These are phyloP conservation scores for Herpotrichia juniperi DNA, from an alignment of 2,329 filamentous ascomycete species.

Conservation along the genomic window DNA sequence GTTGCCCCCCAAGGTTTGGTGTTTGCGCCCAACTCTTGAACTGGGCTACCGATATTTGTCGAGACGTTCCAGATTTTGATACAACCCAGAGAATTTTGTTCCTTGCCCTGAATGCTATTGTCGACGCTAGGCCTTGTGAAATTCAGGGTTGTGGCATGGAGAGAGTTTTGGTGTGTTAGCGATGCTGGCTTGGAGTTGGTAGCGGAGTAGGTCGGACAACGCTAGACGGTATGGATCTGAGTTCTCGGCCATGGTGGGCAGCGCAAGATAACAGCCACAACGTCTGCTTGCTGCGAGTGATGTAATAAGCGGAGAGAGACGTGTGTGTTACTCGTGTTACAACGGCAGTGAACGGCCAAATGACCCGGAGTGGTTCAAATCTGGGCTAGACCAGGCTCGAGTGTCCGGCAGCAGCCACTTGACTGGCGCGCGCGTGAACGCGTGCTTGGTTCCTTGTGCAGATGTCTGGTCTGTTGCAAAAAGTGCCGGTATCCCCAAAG, in stretches of 20 bases:
- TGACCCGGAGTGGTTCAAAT: constrained; percentile 37
- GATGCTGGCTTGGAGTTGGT: too few species aligned
- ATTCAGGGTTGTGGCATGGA: background rate
- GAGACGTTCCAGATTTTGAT: too few species aligned
- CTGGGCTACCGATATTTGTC: too few species aligned
- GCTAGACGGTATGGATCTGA: background rate
- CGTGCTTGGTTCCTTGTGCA: constrained; percentile 25
- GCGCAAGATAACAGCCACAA: constrained; percentile 30
- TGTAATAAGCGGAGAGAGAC: constrained; percentile 48
- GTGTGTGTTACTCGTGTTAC: constrained; percentile 41
- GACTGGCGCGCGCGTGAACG: constrained; percentile 34
- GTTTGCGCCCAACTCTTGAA: background rate
- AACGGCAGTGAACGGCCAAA: constrained; percentile 41
- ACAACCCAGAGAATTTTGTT: too few species aligned
- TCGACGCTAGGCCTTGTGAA: background rate
- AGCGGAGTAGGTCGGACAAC: background rate
- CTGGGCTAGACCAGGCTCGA: constrained; percentile 43
- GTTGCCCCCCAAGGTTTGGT: too few species aligned
- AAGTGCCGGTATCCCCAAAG: constrained; percentile 5
- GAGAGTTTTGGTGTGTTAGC: background rate
- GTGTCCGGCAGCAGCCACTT: constrained; percentile 45
- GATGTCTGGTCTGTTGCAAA: constrained; percentile 22
- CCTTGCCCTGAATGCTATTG: background rate
- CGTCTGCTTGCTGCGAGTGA: constrained; percentile 32
- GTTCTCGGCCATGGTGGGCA: constrained; percentile 18